Base-by-base conservation (phyloP, 169 alveolate genomes). In the Plasmodium gonderi region DNA sequence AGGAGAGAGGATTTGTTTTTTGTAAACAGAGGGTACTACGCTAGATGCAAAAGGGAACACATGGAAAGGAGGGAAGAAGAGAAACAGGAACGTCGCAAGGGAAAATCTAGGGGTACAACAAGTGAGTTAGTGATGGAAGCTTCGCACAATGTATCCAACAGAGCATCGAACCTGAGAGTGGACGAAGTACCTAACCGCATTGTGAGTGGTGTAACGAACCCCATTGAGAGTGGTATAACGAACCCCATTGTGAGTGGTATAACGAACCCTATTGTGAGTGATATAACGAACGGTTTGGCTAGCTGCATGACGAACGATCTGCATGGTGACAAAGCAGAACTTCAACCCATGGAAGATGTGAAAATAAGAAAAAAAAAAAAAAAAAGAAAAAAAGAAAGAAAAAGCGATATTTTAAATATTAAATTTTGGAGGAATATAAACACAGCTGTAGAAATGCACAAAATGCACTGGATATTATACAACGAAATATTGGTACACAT, bases 381-480 rank as follows among this genome's bases (percentile, higher is more conserved):
- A 38, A 54, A 33, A 65, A 14, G 5, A 81, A 79, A 79, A 79
- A 44, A n/a, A 67, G 54, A 23, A 81, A n/a, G n/a, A 65, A 69
- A 72, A 47, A 72, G 79, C 29, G 92, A 83, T 36, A 51, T 69
- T 2, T 11, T 83, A n/a, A 83, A 83, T 74, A 83, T 83, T 12
- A 83, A 83, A 72, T 83, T 69, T 31, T 83, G 92, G 92, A 72
- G 92, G 64, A 83, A 83, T 33, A 83, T 83, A 17, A 83, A 83
- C 65, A 83, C 92, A 8, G 92, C 92, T 1, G 51, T 74, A 3
- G 92, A 83, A 12, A 69, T 83, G 81, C 23, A 69, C 29, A 83
- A 83, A 76, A 51, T 83, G 44, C 77, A 83, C 12, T 83, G 92
- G 92, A 83, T 83, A 1, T 64, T 83, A 26, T 83, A 83, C 76